Evolutionary conservation across 352 stramenopile genomes (phyloP), one percentile per base, ranked within the genome.

Genomic region (Plasmopara viticola): DNA sequence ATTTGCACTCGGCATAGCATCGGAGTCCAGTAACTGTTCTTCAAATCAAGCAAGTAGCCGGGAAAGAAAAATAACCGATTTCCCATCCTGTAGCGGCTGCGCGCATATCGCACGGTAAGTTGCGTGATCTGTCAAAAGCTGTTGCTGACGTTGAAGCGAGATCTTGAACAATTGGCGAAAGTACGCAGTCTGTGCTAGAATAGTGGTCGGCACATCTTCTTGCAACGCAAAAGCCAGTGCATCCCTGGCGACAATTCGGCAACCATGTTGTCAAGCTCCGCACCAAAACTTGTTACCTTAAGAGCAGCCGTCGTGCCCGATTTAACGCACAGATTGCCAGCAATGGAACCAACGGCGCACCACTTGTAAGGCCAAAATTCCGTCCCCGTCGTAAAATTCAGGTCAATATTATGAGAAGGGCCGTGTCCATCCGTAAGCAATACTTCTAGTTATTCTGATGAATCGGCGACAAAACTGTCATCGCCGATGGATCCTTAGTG

Each of bases 101-200:
- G 39, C 17, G 12, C 39, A 44, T 17, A 42, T 5, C 37, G 5
- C 7, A 9, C 37, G 12, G 9, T 30, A 44, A 2, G 30, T 10
- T 2, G 17, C 39, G 9, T 44, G 39, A 14, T 44, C 39, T 10
- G 14, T 44, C 39, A 44, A 15, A 6, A 30, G 10, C 12, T 44
- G n/a, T 20, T 44, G 39, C 17, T 28, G 39, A 5, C 39, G 39
- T 30, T 18, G 17, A 20, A 29, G 39, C 2, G 39, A 14, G 39
- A 30, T 5, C 39, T 44, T 44, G 15, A 44, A 44, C 15, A 30
- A 15, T 7, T 44, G 6, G 17, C 2, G 39, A 12, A 44, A 30
- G 39, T 44, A 44, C n/a, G 39, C n/a, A 13, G 39, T 15, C 28
- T 44, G 39, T 10, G n/a, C 39, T 29, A 30, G 39, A 14, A 44